These are phyloP conservation scores for Lavandula angustifolia DNA, from an alignment of 257 asterid species.

Conservation along the genomic window DNA sequence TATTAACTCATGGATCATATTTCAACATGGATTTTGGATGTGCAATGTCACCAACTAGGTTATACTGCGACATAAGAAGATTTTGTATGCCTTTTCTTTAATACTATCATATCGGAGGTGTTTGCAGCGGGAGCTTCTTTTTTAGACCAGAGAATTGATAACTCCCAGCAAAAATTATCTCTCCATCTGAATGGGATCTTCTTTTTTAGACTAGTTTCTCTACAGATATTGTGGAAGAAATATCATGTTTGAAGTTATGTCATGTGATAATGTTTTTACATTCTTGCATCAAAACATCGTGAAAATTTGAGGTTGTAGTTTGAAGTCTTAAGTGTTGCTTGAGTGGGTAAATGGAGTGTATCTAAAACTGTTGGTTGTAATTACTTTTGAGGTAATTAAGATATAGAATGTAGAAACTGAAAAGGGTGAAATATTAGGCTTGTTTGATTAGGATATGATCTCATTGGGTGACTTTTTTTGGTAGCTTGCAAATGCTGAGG, in stretches of 20 bases:
- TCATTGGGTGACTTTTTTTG: background rate
- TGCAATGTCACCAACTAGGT: constrained; percentile 6
- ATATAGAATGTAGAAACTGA: background rate
- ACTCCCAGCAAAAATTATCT: background rate
- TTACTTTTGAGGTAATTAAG: background rate
- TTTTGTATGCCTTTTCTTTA: background rate
- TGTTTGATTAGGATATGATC: constrained; percentile 15
- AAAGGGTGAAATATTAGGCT: constrained; percentile 3
- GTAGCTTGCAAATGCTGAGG: constrained; percentile 97
- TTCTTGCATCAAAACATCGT: background rate
- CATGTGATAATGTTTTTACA: too few species aligned
- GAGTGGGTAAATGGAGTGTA: background rate
- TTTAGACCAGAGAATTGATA: background rate
- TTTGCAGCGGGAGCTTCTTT: background rate
- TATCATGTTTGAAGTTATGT: background rate
- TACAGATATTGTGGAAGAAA: background rate
- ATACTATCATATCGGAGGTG: background rate
- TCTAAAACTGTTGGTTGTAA: background rate
- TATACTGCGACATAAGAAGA: background rate
- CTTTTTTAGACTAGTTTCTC: background rate
- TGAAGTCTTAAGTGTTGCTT: background rate
- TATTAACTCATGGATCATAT: background rate
- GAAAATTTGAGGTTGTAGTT: background rate
- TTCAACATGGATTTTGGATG: background rate
- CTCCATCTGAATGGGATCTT: too few species aligned